phyloP scores from a whole-genome alignment of 495 filamentous ascomycete species.

The Monascus purpureus region DNA sequence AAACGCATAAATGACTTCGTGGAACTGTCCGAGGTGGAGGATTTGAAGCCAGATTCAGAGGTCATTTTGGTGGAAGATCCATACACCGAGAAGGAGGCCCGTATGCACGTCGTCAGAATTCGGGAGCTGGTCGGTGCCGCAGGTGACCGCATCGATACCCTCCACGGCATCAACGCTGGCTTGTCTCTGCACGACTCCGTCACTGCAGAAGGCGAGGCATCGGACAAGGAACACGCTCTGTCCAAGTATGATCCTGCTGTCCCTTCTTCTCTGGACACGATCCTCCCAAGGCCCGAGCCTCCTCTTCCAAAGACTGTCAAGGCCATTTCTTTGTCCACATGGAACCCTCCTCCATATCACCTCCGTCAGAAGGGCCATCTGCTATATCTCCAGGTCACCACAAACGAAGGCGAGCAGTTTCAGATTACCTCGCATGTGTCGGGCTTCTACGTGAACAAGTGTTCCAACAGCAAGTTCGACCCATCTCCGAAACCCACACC shows the following conservation, averaged over 20 bases:
- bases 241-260: constrained; percentile 64
- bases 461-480: constrained; percentile 81
- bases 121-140: constrained; percentile 87
- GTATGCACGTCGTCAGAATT: constrained; percentile 82
- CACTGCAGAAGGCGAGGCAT: constrained; percentile 28
- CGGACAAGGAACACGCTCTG: constrained; percentile 42
- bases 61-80: constrained; percentile 82
- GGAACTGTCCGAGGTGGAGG: constrained; percentile 83
- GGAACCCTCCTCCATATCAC: constrained; percentile 92
- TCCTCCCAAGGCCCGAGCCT: constrained; percentile 51
- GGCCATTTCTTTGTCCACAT: constrained; percentile 72
- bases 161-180: constrained; percentile 82
- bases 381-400: constrained; percentile 76
- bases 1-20: constrained; percentile 87
- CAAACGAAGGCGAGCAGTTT: constrained; percentile 82
- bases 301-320: constrained; percentile 78
- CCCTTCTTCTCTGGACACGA: constrained; percentile 47
- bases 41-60: constrained; percentile 56
- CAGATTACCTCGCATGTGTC: constrained; percentile 88
- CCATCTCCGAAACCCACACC: constrained; percentile 58
- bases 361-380: constrained; percentile 85
- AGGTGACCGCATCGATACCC: constrained; percentile 71
- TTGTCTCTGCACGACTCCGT: constrained; percentile 74
- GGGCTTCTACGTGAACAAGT: constrained; percentile 95
- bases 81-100: constrained; percentile 96